These are phyloP conservation scores for Pseudogymnoascus sp. DNA, from an alignment of 2,329 filamentous ascomycete genomes.

Conservation along the genomic window DNA sequence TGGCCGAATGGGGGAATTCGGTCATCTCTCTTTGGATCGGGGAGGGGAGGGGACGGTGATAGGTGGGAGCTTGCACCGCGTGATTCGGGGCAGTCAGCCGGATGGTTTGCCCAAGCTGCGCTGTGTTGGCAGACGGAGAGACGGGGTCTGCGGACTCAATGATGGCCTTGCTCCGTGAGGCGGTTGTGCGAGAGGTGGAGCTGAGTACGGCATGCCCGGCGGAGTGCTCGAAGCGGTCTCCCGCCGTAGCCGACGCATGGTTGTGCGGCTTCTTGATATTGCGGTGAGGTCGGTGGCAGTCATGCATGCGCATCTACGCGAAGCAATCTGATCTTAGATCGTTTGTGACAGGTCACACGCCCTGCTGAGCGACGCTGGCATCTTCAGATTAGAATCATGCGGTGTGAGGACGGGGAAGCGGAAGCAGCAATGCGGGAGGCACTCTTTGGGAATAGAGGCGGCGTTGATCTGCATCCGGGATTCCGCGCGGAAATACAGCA, in stretches of 20 bases:
- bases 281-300: background rate
- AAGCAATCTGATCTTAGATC: background rate
- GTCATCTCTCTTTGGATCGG: background rate
- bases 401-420: background rate
- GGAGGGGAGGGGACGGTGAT: background rate
- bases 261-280: background rate
- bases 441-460: conserved; percentile 2
- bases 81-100: background rate
- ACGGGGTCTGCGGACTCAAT: background rate
- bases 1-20: background rate
- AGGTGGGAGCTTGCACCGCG: background rate
- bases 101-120: background rate
- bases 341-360: conserved; percentile 3
- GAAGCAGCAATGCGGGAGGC: background rate
- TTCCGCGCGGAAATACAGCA: background rate
- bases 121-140: background rate
- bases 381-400: conserved; percentile 7
- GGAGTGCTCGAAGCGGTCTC: background rate
- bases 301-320: background rate
- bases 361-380: background rate
- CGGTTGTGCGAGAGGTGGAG: background rate
- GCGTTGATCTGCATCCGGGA: background rate
- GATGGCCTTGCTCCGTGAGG: background rate
- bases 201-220: background rate
- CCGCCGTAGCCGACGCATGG: background rate